Percentiles rank a stretch among this genome's conserved stretches.
Conservation (phyloP, 176 grass and related monocot genomes). For the Ensete ventricosum region DNA sequence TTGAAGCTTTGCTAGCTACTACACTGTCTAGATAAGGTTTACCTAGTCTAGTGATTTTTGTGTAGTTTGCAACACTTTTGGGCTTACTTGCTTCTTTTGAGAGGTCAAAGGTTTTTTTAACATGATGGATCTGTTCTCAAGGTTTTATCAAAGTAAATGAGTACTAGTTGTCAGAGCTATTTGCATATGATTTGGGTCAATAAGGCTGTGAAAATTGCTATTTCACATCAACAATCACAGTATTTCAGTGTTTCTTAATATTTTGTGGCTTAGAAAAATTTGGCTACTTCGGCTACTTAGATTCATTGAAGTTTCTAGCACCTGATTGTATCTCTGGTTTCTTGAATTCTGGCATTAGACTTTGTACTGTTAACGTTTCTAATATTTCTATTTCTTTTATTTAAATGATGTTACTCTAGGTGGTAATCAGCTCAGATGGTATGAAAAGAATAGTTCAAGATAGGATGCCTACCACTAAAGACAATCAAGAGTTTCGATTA, state of each 20-base stretch:
- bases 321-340: background rate
- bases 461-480: slow-evolving; percentile 5
- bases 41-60: background rate
- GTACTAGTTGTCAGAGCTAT: too few species aligned
- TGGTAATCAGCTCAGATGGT: background rate
- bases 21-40: background rate
- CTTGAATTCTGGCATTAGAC: background rate
- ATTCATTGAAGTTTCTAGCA: too few species aligned
- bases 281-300: too few species aligned
- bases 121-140: too few species aligned
- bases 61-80: background rate
- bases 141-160: too few species aligned
- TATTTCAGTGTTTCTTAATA: too few species aligned
- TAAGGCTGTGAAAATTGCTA: too few species aligned
- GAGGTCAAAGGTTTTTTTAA: too few species aligned
- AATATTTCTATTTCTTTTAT: background rate
- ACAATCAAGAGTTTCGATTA: slow-evolving; percentile 27
- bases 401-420: background rate
- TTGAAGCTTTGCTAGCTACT: background rate
- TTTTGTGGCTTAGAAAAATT: too few species aligned
- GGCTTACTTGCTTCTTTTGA: too few species aligned
- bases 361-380: background rate
- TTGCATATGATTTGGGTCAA: too few species aligned
- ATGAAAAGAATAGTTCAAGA: slow-evolving; percentile 6
- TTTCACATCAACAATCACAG: too few species aligned